These are phyloP conservation scores for Picea glauca DNA, from an alignment of 75 land plant genomes.

Conservation along the genomic window DNA sequence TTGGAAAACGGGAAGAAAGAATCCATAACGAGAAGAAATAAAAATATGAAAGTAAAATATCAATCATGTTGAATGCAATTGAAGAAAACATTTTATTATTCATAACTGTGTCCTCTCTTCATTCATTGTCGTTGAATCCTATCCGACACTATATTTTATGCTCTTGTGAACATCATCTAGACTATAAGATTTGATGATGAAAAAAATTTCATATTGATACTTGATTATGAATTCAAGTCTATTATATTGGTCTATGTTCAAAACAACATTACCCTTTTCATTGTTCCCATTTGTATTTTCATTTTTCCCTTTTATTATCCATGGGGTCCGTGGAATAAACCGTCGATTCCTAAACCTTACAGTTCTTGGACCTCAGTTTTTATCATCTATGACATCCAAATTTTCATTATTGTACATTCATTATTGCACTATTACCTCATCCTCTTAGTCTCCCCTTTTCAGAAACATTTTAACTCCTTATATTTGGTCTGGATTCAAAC, in stretches of 20 bases:
- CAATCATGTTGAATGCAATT: too few relatives aligned
- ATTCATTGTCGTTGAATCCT: too few relatives aligned
- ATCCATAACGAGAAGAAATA: too few relatives aligned
- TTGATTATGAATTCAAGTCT: constrained; percentile 48
- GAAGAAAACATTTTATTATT: too few relatives aligned
- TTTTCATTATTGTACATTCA: constrained; percentile 48
- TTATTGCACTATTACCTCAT: constrained; percentile 45
- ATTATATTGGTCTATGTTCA: constrained; percentile 67
- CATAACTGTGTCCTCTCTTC: too few relatives aligned
- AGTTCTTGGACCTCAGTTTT: constrained; percentile 86
- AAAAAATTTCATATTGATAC: constrained; percentile 72
- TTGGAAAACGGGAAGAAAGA: too few relatives aligned
- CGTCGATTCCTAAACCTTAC: constrained; percentile 53
- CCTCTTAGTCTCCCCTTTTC: constrained; percentile 62
- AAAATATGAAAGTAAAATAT: too few relatives aligned
- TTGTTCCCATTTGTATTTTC: constrained; percentile 19
- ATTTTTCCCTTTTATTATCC: constrained; percentile 37
- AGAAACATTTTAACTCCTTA: constrained; percentile 40
- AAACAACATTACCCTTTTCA: constrained; percentile 24
- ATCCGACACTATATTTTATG: constrained; percentile 68
- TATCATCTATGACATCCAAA: constrained; percentile 74
- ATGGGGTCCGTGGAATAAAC: constrained; percentile 12
- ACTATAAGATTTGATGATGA: constrained; percentile 89
- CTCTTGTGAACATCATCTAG: constrained; percentile 97
- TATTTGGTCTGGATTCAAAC: constrained; percentile 51